Evolutionary conservation across 108 stramenopile species (phyloP), one percentile per base, ranked within the genome.

Genomic region (Fistulifera solaris): DNA sequence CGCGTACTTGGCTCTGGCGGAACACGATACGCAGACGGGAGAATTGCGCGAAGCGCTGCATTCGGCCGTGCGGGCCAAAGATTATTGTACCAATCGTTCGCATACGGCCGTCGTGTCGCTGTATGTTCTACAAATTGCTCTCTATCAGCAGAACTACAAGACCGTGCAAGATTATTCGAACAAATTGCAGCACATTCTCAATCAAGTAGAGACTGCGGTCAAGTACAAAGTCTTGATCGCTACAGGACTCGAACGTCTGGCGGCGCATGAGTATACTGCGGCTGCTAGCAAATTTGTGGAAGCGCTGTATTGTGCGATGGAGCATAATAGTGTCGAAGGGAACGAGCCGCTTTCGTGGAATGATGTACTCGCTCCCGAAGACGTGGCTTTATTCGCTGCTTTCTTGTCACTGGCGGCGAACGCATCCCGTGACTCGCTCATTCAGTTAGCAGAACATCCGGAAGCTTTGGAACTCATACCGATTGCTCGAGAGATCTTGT

Each of bases 331-430:
- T 35, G 31, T 8, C 3, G 31, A 35, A 35, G 31, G 31, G 5
- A 21, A 21, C 21, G 44, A 45, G 6, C 16, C 4, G 3, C 6
- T 16, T 2, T 3, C 50, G 19, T 51, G 50, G 50, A 23, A 16
- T n/a, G 22, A n/a, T 16, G 50, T 51, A 7, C 39, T 79, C 0
- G 63, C 72, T 56, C 71, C 85, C 4, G 83, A 86, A 41, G 89
- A 92, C 59, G 43, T 87, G 16, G 84, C 85, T 19, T 25, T 74
- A 52, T 92, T 83, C 55, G 86, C 83, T 10, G 66, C 64, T 42
- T 42, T 92, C 1, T 65, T 82, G 54, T 64, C 70, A 13, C 50
- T 87, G 62, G 79, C 78, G 0, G 52, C 70, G 0, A 35, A 35
- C 31, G 46, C 66, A 11, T 62, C 73, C 58, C 59, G 77, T 43